phyloP scores from a whole-genome alignment of 1,139 yeast genomes.

The Candida tetrigidarum region DNA sequence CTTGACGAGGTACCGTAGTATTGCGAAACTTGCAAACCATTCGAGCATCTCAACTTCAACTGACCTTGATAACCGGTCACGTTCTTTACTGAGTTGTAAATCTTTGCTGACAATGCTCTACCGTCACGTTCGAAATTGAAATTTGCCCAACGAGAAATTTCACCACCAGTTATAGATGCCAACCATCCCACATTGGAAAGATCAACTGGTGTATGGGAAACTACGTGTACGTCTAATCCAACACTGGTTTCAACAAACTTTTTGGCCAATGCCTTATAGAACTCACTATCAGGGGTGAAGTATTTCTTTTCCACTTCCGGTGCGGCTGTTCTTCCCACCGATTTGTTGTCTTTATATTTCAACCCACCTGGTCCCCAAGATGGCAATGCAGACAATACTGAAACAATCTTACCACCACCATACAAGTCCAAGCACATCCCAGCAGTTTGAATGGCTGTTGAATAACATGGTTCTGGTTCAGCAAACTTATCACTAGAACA shows the following conservation, averaged over 20 bases:
- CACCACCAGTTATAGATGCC: slow-evolving; percentile 75
- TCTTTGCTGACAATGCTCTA: slow-evolving; percentile 61
- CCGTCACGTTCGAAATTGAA: slow-evolving; percentile 78
- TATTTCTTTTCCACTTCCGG: slow-evolving; percentile 61
- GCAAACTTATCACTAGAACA: slow-evolving; percentile 45
- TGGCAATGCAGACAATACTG: slow-evolving; percentile 72
- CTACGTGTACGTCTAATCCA: slow-evolving; percentile 78
- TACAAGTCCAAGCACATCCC: slow-evolving; percentile 60
- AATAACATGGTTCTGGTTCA: slow-evolving; percentile 75
- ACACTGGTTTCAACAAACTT: slow-evolving; percentile 62
- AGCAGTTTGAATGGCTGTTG: slow-evolving; percentile 78
- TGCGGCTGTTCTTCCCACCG: slow-evolving; percentile 38
- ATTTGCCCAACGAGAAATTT: slow-evolving; percentile 63
- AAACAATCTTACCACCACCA: slow-evolving; percentile 84
- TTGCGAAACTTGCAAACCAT: slow-evolving; percentile 82
- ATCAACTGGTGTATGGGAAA: slow-evolving; percentile 70
- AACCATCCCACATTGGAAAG: slow-evolving; percentile 74
- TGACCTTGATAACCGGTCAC: slow-evolving; percentile 78
- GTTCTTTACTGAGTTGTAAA: slow-evolving; percentile 50
- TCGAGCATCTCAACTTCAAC: slow-evolving; percentile 84
- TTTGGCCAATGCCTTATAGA: slow-evolving; percentile 62
- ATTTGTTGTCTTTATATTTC: slow-evolving; percentile 50
- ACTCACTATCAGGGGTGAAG: slow-evolving; percentile 63
- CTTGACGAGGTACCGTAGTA: slow-evolving; percentile 63
- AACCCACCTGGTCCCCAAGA: slow-evolving; percentile 87